Conservation (phyloP, 306 rosid species). For the Delonix regia region DNA sequence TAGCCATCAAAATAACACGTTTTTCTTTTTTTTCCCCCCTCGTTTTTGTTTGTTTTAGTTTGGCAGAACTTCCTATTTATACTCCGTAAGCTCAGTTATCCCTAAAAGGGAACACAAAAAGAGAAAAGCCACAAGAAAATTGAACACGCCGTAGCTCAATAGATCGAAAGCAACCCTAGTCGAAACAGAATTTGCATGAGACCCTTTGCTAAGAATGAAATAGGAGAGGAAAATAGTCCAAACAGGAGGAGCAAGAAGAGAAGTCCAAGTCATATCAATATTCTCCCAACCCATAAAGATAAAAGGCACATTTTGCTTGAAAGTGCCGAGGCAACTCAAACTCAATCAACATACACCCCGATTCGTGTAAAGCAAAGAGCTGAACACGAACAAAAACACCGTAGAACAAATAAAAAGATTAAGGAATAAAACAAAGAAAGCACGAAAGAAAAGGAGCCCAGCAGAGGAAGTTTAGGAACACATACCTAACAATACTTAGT, state of each 20-base stretch:
- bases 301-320: constrained; percentile 15
- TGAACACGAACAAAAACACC: background rate
- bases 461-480: constrained; percentile 24
- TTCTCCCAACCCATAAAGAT: background rate
- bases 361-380: constrained; percentile 21
- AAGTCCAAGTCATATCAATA: background rate
- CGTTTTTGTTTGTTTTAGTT: background rate
- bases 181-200: background rate
- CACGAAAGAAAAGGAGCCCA: background rate
- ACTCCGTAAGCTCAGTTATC: constrained; percentile 15
- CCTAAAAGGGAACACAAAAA: constrained; percentile 18
- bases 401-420: background rate
- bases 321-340: background rate
- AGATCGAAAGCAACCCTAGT: constrained; percentile 36
- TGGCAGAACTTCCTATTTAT: background rate
- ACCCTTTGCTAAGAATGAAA: background rate
- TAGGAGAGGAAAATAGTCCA: background rate
- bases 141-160: constrained; percentile 2
- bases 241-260: background rate
- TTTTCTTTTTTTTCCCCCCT: background rate
- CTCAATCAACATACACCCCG: background rate
- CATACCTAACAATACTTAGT: constrained; percentile 48
- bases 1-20: constrained; percentile 22
- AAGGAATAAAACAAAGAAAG: background rate
- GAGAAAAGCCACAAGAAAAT: background rate